Evolutionary conservation across 345 rosid genomes (phyloP), one percentile per base, ranked within the genome.

Genomic region (Pseudoturritis turrita): DNA sequence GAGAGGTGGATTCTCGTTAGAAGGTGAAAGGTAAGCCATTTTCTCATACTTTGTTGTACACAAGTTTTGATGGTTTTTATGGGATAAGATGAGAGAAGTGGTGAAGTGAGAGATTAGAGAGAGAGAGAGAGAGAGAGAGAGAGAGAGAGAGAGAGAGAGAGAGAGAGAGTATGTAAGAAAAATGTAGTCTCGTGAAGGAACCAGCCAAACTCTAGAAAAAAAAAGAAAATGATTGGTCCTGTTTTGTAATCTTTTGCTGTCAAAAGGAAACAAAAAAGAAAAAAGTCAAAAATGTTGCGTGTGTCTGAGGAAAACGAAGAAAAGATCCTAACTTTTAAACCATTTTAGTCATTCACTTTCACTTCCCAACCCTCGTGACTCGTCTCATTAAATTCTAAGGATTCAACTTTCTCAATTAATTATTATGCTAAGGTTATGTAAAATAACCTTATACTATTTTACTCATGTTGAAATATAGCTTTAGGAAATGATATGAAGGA

Each of bases 11-110:
- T 62, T 78, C 14, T 75, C 85, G n/a, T 71, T n/a, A 31, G 85
- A 49, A 54, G 74, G 59, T 80, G 83, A 82, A 72, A 50, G 46
- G 65, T 79, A 50, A 77, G 84, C 79, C 88, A 82, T 76, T 45
- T 62, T 51, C 26, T 62, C 54, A 46, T 61, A 5, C 10, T 62
- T 13, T 68, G 65, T 53, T 55, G 33, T 45, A 37, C 3, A 54
- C 53, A 70, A 70, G 46, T 36, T 54, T 37, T 9, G 65, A 62
- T n/a, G 54, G 71, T 10, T 69, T 68, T 37, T 55, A 54, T 68
- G 75, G 31, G 65, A 76, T 70, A 63, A 77, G 26, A 62, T 62
- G 70, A 51, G 65, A 75, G 68, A 66, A 65, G 78, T 56, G 43
- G 64, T 40, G 31, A 55, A 39, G 45, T 25, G 75, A 40, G 55